Evolutionary conservation across 805 yeast genomes (phyloP).

Genomic region (Saccharomycopsis fodiens): DNA sequence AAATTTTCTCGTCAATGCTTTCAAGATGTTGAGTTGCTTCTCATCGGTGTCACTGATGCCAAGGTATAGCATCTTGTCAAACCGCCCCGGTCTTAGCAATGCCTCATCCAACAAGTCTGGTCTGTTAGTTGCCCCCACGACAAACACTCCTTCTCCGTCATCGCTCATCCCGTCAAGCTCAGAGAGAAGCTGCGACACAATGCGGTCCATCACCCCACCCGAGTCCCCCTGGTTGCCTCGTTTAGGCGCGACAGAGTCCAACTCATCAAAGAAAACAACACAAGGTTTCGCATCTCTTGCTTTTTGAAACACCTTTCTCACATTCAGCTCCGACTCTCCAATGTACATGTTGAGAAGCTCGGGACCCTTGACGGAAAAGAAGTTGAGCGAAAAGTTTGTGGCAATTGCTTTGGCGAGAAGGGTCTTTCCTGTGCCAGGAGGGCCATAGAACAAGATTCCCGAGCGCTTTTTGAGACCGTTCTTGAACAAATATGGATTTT

Average conservation of each 20-base stretch:
- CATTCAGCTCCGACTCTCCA: constrained; percentile 98
- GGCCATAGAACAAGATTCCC: constrained; percentile 93
- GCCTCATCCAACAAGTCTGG: constrained; percentile 96
- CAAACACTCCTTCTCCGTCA: constrained; percentile 83
- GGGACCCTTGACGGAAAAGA: constrained; percentile 96
- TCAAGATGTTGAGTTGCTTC: constrained; percentile 76
- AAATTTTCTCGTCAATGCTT: constrained; percentile 85
- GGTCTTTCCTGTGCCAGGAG: constrained; percentile 98
- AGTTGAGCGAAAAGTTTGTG: constrained; percentile 86
- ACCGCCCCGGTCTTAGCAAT: constrained; percentile 85
- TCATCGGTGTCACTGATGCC: constrained; percentile 90
- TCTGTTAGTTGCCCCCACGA: constrained; percentile 97
- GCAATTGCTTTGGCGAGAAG: constrained; percentile 95
- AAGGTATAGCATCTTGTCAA: constrained; percentile 88
- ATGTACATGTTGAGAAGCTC: constrained; percentile 95
- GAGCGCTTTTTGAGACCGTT: constrained; percentile 89
- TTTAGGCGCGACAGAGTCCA: constrained; percentile 97
- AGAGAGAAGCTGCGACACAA: constrained; percentile 89
- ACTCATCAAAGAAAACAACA: constrained; percentile 93
- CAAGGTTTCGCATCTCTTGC: constrained; percentile 98
- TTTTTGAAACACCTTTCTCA: constrained; percentile 83
- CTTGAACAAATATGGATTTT: constrained; percentile 82
- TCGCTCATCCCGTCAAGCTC: constrained; percentile 96
- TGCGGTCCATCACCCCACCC: constrained; percentile 98
- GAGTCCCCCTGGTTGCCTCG: constrained; percentile 98